phyloP scores from a whole-genome alignment of 169 alveolate species.

The Eimeria necatrix region DNA sequence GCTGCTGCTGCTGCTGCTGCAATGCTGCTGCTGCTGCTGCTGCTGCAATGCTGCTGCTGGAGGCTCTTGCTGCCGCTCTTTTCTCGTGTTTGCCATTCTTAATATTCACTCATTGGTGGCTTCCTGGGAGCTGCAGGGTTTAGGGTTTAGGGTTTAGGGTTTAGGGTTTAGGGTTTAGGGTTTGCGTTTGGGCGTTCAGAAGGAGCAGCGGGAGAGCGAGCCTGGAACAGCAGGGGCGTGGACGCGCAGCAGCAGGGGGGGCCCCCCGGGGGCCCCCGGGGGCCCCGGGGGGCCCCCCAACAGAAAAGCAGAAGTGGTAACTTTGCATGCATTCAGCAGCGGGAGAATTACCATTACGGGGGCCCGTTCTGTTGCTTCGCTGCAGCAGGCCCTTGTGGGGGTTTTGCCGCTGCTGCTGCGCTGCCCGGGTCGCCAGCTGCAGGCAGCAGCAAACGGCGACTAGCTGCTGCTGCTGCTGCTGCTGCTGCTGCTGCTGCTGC shows the following conservation, averaged over 20 bases:
- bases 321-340: conserved; percentile 54
- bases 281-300: not conserved
- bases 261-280: no score
- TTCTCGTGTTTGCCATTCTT: not conserved
- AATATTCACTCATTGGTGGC: no score
- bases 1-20: not conserved
- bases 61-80: not conserved
- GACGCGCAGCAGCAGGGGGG: conserved; percentile 6
- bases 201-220: not conserved
- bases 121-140: no score
- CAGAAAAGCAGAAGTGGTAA: conserved; percentile 55
- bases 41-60: no score
- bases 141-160: not conserved
- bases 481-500: not conserved
- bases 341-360: conserved; percentile 60
- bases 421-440: not conserved
- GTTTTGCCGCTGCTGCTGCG: conserved; percentile 46
- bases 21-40: no score
- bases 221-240: conserved; percentile 14
- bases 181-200: not conserved
- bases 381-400: conserved; percentile 51
- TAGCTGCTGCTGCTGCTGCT: not conserved
- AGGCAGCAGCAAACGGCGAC: not conserved
- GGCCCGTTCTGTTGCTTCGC: conserved; percentile 40
- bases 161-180: not conserved